Conservation (phyloP, 805 yeast species). For the Pichia manshurica region DNA sequence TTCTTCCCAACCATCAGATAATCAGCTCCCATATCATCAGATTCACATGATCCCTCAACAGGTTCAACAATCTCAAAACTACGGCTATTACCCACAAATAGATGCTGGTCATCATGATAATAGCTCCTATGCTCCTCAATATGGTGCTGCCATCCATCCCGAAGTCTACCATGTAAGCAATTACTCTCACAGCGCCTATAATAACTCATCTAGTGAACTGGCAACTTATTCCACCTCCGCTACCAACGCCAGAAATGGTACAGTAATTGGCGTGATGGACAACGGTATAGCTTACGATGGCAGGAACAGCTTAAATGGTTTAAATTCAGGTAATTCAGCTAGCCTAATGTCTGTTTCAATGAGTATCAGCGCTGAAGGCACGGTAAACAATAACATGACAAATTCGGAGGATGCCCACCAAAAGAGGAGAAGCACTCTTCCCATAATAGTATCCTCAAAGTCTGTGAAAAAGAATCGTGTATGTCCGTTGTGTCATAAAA, state of each 20-base stretch:
- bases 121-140: neutral
- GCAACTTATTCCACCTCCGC: no score
- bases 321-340: neutral
- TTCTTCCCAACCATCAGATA: neutral
- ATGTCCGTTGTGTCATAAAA: constrained; percentile 30
- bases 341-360: neutral
- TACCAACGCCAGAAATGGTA: no score
- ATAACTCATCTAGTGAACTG: no score
- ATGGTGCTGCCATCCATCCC: neutral
- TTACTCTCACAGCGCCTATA: neutral
- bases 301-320: neutral
- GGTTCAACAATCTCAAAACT: neutral
- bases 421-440: constrained; percentile 9
- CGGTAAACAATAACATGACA: neutral
- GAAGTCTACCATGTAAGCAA: constrained; percentile 1
- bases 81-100: neutral
- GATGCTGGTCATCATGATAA: constrained; percentile 2
- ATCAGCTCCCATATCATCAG: neutral
- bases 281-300: neutral
- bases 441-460: neutral
- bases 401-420: neutral
- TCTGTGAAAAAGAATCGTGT: constrained; percentile 2
- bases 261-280: neutral
- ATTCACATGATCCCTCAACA: neutral
- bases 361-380: neutral